Base-by-base conservation (phyloP, 371 early-diverging fungal species). In the Mortierella sp. region DNA sequence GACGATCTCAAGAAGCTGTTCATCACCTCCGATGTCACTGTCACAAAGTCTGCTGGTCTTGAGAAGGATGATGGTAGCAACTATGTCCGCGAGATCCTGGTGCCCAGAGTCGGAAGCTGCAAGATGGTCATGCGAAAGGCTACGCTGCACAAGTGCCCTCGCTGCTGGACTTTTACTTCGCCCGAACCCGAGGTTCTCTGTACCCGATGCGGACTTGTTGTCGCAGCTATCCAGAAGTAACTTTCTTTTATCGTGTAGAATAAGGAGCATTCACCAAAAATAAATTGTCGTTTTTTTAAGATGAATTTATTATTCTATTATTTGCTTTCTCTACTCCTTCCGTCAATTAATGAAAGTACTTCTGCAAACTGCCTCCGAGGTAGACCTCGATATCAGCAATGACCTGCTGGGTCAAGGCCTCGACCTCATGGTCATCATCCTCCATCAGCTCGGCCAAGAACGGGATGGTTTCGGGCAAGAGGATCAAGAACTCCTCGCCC, bases 371-470 rank as follows among this genome's bases (percentile, higher is more conserved):
- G 83, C 97, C 98, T 74, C 98, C 98, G 65, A 97, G 86, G 70
- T 94, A 93, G 22, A 92, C 89, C 79, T 98, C 97, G 67, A 98
- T 97, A 68, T 93, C 90, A 53, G 92, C 90, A 85, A 94, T 93
- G 63, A 97, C 92, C 78, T 95, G 94, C 71, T 95, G 94, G 19
- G 95, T 94, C 37, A 90, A 87, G 58, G 89, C 89, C 81, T 97
- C 96, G 4, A 98, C 96, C 70, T 93, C 90, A 70, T 90, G 84
- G 79, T 92, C 92, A 68, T 94, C 93, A 71, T 93, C 94, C 85
- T 99, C 99, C 94, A 97, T 93, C 24, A 97, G 87, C 87, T 99
- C 99, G 4, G 97, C 97, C 81, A 99, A 83, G 88, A 94, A 95
- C 2, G 99, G 97, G 69, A 98, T 95, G 55, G 97, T 97, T 86